Conservation (phyloP, 2,329 filamentous ascomycete species). For the Nakataea oryzae region DNA sequence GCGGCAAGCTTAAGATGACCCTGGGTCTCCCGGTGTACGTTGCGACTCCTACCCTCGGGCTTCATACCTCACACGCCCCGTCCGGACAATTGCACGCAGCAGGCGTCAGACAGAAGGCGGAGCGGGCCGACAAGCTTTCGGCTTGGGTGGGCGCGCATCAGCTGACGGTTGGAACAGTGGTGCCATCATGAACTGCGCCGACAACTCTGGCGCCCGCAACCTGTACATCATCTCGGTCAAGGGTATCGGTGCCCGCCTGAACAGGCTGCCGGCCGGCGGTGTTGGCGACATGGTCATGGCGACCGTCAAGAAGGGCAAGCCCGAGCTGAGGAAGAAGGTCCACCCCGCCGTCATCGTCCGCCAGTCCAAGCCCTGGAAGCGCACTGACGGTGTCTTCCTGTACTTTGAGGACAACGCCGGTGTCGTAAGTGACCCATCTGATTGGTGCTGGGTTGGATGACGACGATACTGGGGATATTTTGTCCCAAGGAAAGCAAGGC, state of each 20-base stretch:
- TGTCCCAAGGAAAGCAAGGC: not conserved
- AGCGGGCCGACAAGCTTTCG: no score
- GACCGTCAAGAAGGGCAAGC: constrained; percentile 99
- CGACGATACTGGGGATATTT: not conserved
- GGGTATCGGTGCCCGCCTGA: constrained; percentile 94
- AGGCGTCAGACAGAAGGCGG: not conserved
- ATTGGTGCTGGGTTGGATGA: not conserved
- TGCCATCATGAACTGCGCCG: constrained; percentile 99
- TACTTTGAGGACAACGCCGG: constrained; percentile 99
- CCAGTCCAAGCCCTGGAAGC: constrained; percentile 99
- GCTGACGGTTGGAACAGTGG: constrained; percentile 46
- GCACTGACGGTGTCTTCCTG: constrained; percentile 95
- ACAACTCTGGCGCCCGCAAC: constrained; percentile 98
- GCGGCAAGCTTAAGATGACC: constrained; percentile 99
- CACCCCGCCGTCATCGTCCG: constrained; percentile 98
- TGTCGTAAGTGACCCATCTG: constrained; percentile 66
- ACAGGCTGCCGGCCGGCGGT: constrained; percentile 93
- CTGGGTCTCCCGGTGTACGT: constrained; percentile 99
- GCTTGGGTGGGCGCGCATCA: no score
- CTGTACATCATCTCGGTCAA: constrained; percentile 99
- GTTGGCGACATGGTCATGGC: constrained; percentile 99
- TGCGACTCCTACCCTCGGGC: not conserved
- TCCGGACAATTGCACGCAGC: not conserved
- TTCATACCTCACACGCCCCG: not conserved
- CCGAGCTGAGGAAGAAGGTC: constrained; percentile 99